Base-by-base conservation (phyloP, 2,329 filamentous ascomycete genomes). In the Fonsecaea erecta region DNA sequence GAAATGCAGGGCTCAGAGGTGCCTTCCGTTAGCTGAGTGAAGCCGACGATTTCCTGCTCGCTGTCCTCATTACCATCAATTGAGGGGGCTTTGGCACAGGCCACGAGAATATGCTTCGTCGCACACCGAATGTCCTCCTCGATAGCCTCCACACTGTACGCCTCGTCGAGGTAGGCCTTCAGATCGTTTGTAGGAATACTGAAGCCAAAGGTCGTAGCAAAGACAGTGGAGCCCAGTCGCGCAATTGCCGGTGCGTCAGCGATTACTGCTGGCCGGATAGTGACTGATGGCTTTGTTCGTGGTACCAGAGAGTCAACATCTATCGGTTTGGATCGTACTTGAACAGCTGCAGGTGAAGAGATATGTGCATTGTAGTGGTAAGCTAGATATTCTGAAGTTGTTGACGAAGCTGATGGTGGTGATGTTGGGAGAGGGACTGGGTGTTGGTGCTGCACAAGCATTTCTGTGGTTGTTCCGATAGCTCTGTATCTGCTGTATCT, bases 111-210 rank as follows among this genome's bases (percentile, higher is more conserved):
- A 53, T 69, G 66, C 32, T 55, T 68, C 8, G 35, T 58, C 7
- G 64, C 54, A 28, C 26, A 48, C 1, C 37, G 35, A 21, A 70
- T 64, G 46, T 68, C 62, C 18, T 60, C 55, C 52, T 67, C 63
- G 18, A 70, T 56, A n/a, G 68, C 64, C 26, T 60, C 28, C 1
- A 65, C 43, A 32, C 52, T 66, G 40, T 67, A 70, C 40, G 62
- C 62, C 14, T 68, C 62, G 57, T 58, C 46, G 16, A 70, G 64
- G 43, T 66, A 70, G 8, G 64, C 54, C 7, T 58, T 59, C 21
- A 70, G 64, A 60, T 70, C 68, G 12, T 46, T 52, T 11, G 64
- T 51, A 7, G 68, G 68, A 12, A 70, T 70, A 28, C 64, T 67
- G 52, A 70, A 70, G 28, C 66, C 68, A 57, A 66, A 70, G 18